Evolutionary conservation across 202 grass and related monocot genomes (phyloP).

Genomic region (Alloteropsis angusta): DNA sequence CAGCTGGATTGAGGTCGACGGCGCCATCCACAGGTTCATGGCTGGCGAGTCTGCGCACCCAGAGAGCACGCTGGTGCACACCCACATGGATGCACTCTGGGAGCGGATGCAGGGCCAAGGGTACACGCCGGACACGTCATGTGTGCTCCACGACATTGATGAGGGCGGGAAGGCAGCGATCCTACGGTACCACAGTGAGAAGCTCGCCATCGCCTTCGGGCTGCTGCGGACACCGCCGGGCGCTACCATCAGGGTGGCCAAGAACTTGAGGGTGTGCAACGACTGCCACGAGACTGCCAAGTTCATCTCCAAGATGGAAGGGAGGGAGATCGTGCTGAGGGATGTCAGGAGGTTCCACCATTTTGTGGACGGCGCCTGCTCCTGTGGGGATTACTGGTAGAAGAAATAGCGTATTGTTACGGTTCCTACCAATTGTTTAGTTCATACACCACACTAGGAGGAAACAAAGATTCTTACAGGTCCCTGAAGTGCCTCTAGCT

Average conservation of each 20-base stretch:
- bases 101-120: slow-evolving; percentile 63
- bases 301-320: slow-evolving; percentile 70
- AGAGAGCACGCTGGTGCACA: slow-evolving; percentile 53
- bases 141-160: slow-evolving; percentile 72
- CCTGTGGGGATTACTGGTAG: slow-evolving; percentile 87
- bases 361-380: slow-evolving; percentile 64
- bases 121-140: slow-evolving; percentile 68
- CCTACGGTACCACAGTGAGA: slow-evolving; percentile 77
- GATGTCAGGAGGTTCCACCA: slow-evolving; percentile 84
- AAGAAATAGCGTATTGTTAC: neutral
- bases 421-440: neutral
- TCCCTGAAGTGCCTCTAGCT: neutral
- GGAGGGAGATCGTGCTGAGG: slow-evolving; percentile 70
- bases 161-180: slow-evolving; percentile 59
- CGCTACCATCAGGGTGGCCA: slow-evolving; percentile 64
- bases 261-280: slow-evolving; percentile 94
- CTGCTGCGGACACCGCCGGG: slow-evolving; percentile 53
- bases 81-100: slow-evolving; percentile 57
- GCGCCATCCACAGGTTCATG: slow-evolving; percentile 62
- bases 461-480: neutral
- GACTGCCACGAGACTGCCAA: slow-evolving; percentile 86
- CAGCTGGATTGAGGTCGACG: slow-evolving; percentile 78
- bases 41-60: slow-evolving; percentile 65
- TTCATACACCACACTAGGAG: neutral
- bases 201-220: slow-evolving; percentile 80